Evolutionary conservation across 1,139 yeast species (phyloP).

Genomic region (Protomyces pachydermus): DNA sequence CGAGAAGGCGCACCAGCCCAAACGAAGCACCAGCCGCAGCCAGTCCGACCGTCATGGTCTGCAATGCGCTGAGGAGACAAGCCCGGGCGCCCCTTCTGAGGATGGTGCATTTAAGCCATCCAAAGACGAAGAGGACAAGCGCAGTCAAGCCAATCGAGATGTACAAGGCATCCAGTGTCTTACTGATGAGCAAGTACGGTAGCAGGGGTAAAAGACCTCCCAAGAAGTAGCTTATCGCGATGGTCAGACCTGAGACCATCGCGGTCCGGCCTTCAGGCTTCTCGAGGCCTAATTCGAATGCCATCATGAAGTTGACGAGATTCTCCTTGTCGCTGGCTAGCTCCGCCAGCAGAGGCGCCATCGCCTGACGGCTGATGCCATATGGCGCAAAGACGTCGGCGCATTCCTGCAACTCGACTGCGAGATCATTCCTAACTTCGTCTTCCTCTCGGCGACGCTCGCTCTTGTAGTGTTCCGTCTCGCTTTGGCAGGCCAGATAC

Average conservation of each 20-base stretch:
- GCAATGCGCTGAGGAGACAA: slow-evolving; percentile 59
- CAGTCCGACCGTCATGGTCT: slow-evolving; percentile 91
- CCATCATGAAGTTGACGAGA: slow-evolving; percentile 65
- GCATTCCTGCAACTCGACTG: slow-evolving; percentile 51
- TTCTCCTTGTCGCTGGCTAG: slow-evolving; percentile 56
- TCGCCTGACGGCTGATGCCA: slow-evolving; percentile 63
- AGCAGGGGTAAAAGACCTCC: slow-evolving; percentile 79
- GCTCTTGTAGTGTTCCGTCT: slow-evolving; percentile 56
- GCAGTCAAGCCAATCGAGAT: slow-evolving; percentile 77
- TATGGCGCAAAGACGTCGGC: slow-evolving; percentile 63
- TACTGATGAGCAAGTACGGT: slow-evolving; percentile 69
- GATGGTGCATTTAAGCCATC: slow-evolving; percentile 75
- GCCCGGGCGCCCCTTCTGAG: slow-evolving; percentile 38
- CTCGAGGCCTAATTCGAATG: slow-evolving; percentile 65
- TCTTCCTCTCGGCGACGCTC: slow-evolving; percentile 60
- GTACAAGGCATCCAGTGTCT: slow-evolving; percentile 71
- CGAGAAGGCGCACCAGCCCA: slow-evolving; percentile 63
- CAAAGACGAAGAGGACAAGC: slow-evolving; percentile 79
- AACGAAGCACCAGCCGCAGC: slow-evolving; percentile 96
- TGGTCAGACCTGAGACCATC: slow-evolving; percentile 68
- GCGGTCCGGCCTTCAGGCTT: slow-evolving; percentile 79
- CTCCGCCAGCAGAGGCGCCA: slow-evolving; percentile 56
- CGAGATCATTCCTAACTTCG: slow-evolving; percentile 51
- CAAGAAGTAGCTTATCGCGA: slow-evolving; percentile 66
- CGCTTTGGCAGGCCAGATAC: slow-evolving; percentile 73